A percentile compares a stretch with the other conserved stretches of the same genome.
phyloP scores from a whole-genome alignment of 2,329 filamentous ascomycete genomes.

The Rhynchosporium secalis region DNA sequence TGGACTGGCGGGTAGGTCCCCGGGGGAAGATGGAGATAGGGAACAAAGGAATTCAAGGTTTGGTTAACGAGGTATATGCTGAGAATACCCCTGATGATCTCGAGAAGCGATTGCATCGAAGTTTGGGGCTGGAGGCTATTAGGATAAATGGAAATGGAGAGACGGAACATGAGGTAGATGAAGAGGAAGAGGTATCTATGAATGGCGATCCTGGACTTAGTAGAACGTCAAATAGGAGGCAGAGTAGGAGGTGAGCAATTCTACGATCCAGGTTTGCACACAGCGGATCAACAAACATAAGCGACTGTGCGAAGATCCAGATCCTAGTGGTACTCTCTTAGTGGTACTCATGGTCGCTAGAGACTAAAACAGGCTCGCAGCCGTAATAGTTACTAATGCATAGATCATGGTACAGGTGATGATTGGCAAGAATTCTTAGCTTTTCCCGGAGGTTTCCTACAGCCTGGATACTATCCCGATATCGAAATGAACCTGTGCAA shows the following conservation, averaged over 20 bases:
- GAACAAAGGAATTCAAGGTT: constrained; percentile 68
- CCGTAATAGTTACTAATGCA: no score
- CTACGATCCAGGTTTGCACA: neutral
- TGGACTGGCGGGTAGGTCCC: constrained; percentile 83
- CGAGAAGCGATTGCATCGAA: constrained; percentile 60
- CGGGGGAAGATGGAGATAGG: constrained; percentile 85
- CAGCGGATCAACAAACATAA: no score
- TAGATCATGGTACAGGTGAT: no score
- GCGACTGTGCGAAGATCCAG: no score
- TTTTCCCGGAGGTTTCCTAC: no score
- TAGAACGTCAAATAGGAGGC: constrained; percentile 14
- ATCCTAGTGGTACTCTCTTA: no score
- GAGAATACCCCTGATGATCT: constrained; percentile 52
- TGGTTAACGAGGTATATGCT: constrained; percentile 65
- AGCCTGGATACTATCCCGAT: no score
- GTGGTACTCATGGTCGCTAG: no score
- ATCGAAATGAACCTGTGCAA: no score
- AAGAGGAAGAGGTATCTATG: constrained; percentile 30
- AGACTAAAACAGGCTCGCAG: no score
- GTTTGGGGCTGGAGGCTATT: constrained; percentile 53
- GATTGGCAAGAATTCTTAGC: no score
- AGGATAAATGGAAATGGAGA: constrained; percentile 22
- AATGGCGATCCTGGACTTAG: constrained; percentile 25
- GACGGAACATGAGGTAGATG: constrained; percentile 30
- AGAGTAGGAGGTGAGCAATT: constrained; percentile 13